Base-by-base conservation (phyloP, 495 filamentous ascomycete species). In the Annulohypoxylon moriforme region DNA sequence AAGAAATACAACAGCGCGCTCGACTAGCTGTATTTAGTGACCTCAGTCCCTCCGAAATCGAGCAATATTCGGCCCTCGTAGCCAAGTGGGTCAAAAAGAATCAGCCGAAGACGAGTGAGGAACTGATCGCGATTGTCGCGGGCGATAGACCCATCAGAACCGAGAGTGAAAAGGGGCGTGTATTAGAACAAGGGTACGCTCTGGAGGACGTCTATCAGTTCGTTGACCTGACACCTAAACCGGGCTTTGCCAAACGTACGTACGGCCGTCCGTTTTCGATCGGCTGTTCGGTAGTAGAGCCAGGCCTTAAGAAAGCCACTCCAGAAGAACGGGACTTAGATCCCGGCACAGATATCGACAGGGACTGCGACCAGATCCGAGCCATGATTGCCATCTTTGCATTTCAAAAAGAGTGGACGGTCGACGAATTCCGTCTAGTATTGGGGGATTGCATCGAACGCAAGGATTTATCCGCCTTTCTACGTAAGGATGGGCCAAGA, bases 351-450 rank as follows among this genome's bases (percentile, higher is more conserved):
- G 58, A 67, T 42, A 56, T 74, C 18, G 67, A 74, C 53, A 59
- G 55, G 42, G 68, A 74, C 46, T 74, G 72, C 36, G 68, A 74
- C 22, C 72, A 74, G 24, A 40, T 71, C 29, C 67, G 72, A 1
- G 58, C 67, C 16, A 67, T 74, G 72, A 74, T 74, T 24, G 60
- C 55, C 3, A 63, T 46, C 7, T 57, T 72, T 16, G 34, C 33
- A 2, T 47, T 31, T 10, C 42, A 56, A n/a, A 49, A 38, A 2
- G 66, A 69, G 6, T 70, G 67, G 71, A 52, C 67, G 18, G 34
- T 49, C 2, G 71, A 74, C 27, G 10, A 67, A n/a, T 70, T 74
- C 25, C 56, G 62, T 18, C 47, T 36, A 31, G 58, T 56, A 2
- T 31, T 74, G 9, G 61, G 55, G 0, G 7, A 22, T 2, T 10